phyloP scores from a whole-genome alignment of 2,329 filamentous ascomycete species.

The Phyllosticta citriasiana region DNA sequence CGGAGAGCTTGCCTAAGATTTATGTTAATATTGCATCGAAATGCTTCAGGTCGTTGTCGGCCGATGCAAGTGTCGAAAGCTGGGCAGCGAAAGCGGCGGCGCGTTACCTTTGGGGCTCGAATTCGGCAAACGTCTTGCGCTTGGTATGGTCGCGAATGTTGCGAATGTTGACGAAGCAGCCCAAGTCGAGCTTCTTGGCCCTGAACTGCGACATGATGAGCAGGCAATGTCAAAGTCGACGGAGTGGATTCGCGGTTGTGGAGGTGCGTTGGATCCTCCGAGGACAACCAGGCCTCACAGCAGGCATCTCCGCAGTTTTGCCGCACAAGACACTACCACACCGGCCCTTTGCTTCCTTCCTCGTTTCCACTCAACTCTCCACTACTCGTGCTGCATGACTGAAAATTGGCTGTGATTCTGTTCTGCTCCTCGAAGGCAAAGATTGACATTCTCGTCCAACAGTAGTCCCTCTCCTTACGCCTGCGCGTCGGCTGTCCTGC shows the following conservation, averaged over 20 bases:
- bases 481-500: not conserved
- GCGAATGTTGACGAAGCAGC: slow-evolving; percentile 76
- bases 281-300: no score
- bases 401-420: not conserved
- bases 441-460: not conserved
- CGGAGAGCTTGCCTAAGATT: slow-evolving; percentile 59
- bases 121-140: slow-evolving; percentile 79
- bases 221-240: slow-evolving; percentile 8
- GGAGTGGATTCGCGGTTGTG: not conserved
- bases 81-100: not conserved
- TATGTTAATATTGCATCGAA: not conserved
- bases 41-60: not conserved
- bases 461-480: not conserved
- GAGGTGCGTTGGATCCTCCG: not conserved
- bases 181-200: slow-evolving; percentile 80
- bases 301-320: not conserved
- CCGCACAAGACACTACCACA: not conserved
- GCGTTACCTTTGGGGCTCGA: slow-evolving; percentile 75
- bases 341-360: not conserved
- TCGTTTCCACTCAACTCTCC: not conserved
- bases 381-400: not conserved
- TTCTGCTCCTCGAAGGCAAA: not conserved
- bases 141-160: slow-evolving; percentile 93
- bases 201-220: slow-evolving; percentile 59
- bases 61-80: not conserved